phyloP scores from a whole-genome alignment of 331 rosid species.

The Acacia concinna region DNA sequence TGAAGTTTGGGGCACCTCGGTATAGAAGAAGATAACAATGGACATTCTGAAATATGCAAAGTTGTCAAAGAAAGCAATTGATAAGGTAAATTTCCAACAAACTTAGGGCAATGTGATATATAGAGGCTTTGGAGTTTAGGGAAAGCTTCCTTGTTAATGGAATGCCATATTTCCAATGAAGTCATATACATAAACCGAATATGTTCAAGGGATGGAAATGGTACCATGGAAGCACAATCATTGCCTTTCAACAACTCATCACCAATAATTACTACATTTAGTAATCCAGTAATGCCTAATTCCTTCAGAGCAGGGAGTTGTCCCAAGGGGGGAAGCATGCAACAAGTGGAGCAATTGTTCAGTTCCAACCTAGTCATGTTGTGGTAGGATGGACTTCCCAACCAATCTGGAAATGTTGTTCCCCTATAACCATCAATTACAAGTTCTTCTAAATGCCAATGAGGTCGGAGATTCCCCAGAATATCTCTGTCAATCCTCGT shows the following conservation, averaged over 20 bases:
- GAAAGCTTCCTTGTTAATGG: background rate
- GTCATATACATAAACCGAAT: accelerated
- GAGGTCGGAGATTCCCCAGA: conserved; percentile 17
- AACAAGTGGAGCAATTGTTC: background rate
- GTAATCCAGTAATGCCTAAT: accelerated
- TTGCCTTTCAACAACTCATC: background rate
- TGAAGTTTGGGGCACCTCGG: background rate
- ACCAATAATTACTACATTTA: background rate
- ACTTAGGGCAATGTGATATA: background rate
- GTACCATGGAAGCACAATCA: background rate
- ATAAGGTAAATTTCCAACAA: background rate
- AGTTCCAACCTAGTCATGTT: background rate
- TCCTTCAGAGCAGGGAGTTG: background rate
- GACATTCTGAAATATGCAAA: background rate
- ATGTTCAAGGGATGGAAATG: background rate
- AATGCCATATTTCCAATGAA: background rate
- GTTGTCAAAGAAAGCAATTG: background rate
- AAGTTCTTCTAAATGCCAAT: background rate
- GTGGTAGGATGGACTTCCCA: background rate
- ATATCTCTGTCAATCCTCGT: background rate
- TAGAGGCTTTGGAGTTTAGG: background rate
- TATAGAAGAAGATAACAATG: background rate
- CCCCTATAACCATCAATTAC: background rate
- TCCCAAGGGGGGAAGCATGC: background rate
- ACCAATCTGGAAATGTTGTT: background rate